These are phyloP conservation scores for Gentiana straminea DNA, from an alignment of 257 asterid genomes.

Conservation along the genomic window DNA sequence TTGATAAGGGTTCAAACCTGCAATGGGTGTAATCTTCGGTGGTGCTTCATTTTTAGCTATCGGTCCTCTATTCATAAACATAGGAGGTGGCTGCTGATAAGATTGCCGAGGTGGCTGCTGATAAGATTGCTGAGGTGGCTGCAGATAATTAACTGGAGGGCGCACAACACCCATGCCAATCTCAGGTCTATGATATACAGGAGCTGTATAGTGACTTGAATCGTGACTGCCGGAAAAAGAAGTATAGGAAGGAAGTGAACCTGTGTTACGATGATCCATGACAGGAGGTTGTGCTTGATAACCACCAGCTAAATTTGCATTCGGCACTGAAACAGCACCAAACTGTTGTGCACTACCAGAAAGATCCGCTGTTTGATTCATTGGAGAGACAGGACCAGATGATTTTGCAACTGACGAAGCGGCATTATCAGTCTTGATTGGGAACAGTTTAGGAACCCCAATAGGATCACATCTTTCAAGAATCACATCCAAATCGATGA, in stretches of 20 bases:
- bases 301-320: conserved; percentile 35
- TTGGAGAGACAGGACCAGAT: conserved; percentile 29
- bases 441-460: conserved; percentile 53
- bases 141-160: background rate
- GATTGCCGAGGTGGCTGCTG: conserved; percentile 53
- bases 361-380: conserved; percentile 28
- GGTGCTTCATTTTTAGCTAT: conserved; percentile 72
- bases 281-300: conserved; percentile 25
- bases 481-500: conserved; percentile 55
- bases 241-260: conserved; percentile 27
- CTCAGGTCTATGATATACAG: conserved; percentile 32
- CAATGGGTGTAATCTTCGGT: conserved; percentile 69
- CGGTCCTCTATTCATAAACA: conserved; percentile 74
- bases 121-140: conserved; percentile 40
- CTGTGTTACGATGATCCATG: conserved; percentile 23
- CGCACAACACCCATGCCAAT: no score
- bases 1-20: conserved; percentile 74
- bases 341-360: conserved; percentile 21
- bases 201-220: conserved; percentile 29
- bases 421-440: conserved; percentile 23
- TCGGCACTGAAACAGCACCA: conserved; percentile 27
- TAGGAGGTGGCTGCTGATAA: conserved; percentile 54
- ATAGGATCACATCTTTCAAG: conserved; percentile 48
- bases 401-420: conserved; percentile 28
- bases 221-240: conserved; percentile 29